phyloP scores from a whole-genome alignment of 163 green algal genomes.

The Chloroidium sp. region DNA sequence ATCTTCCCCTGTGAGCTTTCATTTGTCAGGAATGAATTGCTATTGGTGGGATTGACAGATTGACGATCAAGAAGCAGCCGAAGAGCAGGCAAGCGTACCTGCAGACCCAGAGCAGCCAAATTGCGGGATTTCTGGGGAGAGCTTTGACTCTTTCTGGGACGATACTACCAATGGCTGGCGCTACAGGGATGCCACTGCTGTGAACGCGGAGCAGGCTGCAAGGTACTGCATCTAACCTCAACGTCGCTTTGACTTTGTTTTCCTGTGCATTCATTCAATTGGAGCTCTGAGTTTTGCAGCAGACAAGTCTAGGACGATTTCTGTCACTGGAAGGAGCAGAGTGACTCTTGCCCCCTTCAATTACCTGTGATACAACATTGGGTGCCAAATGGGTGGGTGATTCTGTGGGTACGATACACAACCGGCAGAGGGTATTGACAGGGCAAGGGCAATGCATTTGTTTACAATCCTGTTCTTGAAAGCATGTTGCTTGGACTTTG shows the following conservation, averaged over 20 bases:
- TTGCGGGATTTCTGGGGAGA: conserved; percentile 55
- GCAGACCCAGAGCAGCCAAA: conserved; percentile 42
- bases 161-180: conserved; percentile 48
- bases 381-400: not conserved
- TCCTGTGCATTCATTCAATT: not conserved
- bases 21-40: too few species aligned
- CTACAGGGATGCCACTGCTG: conserved; percentile 26
- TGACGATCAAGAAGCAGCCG: not conserved
- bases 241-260: not conserved
- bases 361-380: not conserved
- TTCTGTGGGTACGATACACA: not conserved
- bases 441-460: not conserved
- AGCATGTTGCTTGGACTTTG: too few species aligned
- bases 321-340: not conserved
- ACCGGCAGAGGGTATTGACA: not conserved
- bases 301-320: too few species aligned
- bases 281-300: too few species aligned
- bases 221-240: conserved; percentile 1
- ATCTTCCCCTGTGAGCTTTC: too few species aligned
- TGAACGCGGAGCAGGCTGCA: conserved; percentile 28
- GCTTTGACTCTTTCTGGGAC: conserved; percentile 63
- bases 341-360: not conserved
- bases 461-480: too few species aligned
- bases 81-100: conserved; percentile 22
- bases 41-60: too few species aligned